Base-by-base conservation (phyloP, 495 filamentous ascomycete genomes). In the Tuber melanosporum region DNA sequence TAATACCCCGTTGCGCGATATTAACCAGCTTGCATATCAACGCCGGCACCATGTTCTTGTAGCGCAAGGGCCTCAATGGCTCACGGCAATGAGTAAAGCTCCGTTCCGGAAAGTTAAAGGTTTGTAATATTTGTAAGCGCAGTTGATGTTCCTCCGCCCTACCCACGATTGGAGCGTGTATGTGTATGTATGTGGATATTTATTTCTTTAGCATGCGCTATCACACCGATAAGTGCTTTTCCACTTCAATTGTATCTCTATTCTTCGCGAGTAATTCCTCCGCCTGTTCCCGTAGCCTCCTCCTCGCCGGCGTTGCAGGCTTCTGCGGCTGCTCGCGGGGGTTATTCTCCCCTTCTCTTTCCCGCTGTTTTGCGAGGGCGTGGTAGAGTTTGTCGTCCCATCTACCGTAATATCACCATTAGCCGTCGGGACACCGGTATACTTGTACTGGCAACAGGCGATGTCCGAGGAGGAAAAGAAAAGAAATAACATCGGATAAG, bases 321-420 rank as follows among this genome's bases (percentile, higher is more conserved):
- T 85, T 81, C 52, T 84, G 77, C 77, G 85, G 74, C 81, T 73
- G 62, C 44, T 80, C 75, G 49, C 74, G 84, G 15, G 76, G 78
- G 22, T 75, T 75, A n/a, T 42, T 74, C 19, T 81, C 78, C 77
- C 84, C 72, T 6, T 76, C 71, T 10, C 82, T 79, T 10, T 84
- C 74, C 46, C 83, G 81, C 36, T 84, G 80, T 78, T 83, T 86
- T 77, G 85, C 79, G 43, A 83, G 80, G 22, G 85, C 80, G 52
- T 87, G 84, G 79, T 79, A 84, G 75, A 84, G 84, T 73, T 85
- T 84, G 73, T 88, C 84, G 77, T 89, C 86, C 86, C 89, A 91
- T 76, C 88, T 90, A 32, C 32, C 32, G 32, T 32, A 57, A 83
- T 39, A 71, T 69, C 78, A 22, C 57, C 42, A 75, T 81, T 74